Evolutionary conservation across 2,329 filamentous ascomycete genomes (phyloP).

Genomic region (Verticillium longisporum): DNA sequence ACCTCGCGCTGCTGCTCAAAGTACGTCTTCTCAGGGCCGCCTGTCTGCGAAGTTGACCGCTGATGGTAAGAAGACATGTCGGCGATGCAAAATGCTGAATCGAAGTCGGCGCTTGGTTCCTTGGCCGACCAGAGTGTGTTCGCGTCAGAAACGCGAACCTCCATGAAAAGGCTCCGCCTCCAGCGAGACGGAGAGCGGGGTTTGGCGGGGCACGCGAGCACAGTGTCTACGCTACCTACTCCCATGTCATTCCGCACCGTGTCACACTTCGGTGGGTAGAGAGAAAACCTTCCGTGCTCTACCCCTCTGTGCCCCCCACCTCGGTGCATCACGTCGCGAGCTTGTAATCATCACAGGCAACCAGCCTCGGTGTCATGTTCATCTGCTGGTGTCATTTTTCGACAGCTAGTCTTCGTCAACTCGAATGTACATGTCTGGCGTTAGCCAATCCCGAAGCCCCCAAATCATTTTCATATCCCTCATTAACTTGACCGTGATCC

Average conservation of each 20-base stretch:
- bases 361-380: background rate
- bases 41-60: conserved; percentile 10
- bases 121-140: background rate
- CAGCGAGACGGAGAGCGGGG: background rate
- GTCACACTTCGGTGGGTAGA: background rate
- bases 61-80: conserved; percentile 9
- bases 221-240: background rate
- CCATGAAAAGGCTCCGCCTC: too few species aligned
- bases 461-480: conserved; percentile 3
- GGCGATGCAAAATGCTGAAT: background rate
- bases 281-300: background rate
- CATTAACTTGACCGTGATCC: background rate
- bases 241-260: background rate
- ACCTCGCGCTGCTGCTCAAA: conserved; percentile 72
- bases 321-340: background rate
- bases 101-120: background rate
- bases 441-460: conserved; percentile 4
- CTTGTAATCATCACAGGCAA: background rate
- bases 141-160: background rate
- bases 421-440: conserved; percentile 12
- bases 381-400: background rate
- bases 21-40: conserved; percentile 45
- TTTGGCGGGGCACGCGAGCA: background rate
- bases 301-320: background rate
- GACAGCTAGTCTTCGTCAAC: conserved; percentile 5